Percentiles rank a stretch among this genome's conserved stretches.
Evolutionary conservation across 2,329 filamentous ascomycete genomes (phyloP).

Genomic region (Exophiala sp.): DNA sequence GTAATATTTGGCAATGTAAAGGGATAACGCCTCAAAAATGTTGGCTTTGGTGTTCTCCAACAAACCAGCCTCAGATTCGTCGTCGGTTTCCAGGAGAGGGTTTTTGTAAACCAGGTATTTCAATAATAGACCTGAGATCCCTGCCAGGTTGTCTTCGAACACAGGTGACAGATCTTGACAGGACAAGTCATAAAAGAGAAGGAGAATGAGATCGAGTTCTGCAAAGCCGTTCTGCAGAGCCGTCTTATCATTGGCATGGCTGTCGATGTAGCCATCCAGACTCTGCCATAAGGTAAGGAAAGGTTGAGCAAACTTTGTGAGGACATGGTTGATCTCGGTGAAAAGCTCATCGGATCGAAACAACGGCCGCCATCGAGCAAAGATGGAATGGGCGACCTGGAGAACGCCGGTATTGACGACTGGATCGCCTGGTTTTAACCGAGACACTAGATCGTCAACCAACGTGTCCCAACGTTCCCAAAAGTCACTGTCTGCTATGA

Average conservation of each 20-base stretch:
- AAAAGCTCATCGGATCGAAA: constrained; percentile 91
- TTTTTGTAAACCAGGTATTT: constrained; percentile 93
- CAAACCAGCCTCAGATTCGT: constrained; percentile 80
- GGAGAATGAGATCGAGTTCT: constrained; percentile 79
- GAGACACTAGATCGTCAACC: constrained; percentile 82
- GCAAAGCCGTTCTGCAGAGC: constrained; percentile 72
- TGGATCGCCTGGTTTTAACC: constrained; percentile 73
- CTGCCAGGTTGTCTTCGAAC: constrained; percentile 80
- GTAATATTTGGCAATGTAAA: constrained; percentile 92
- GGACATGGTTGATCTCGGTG: constrained; percentile 92
- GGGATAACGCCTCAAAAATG: constrained; percentile 82
- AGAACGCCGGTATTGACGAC: constrained; percentile 88
- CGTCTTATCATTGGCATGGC: constrained; percentile 68
- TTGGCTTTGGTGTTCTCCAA: constrained; percentile 85
- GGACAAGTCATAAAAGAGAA: constrained; percentile 94
- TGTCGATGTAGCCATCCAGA: constrained; percentile 55
- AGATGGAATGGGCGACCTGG: constrained; percentile 97
- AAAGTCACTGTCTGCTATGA: constrained; percentile 97
- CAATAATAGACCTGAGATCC: constrained; percentile 72
- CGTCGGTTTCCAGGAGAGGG: constrained; percentile 71
- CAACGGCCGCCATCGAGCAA: constrained; percentile 88
- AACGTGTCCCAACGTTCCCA: constrained; percentile 95
- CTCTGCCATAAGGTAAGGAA: constrained; percentile 65
- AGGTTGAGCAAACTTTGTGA: constrained; percentile 73
- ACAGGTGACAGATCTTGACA: constrained; percentile 92